phyloP scores from a whole-genome alignment of 2,329 filamentous ascomycete species.

The Aspergillus eucalypticola region DNA sequence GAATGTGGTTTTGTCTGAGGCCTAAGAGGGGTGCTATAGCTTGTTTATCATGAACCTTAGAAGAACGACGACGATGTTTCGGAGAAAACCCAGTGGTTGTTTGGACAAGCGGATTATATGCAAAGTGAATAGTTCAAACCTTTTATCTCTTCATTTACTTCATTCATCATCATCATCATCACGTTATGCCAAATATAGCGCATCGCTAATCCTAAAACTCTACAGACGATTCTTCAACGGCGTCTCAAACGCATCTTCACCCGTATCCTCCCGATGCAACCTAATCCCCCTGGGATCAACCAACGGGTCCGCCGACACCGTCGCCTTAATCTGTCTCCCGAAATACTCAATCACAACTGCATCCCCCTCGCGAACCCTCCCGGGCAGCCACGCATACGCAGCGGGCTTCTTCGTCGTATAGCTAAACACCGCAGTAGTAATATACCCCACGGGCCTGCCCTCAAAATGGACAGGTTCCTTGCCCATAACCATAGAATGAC shows the following conservation, averaged over 20 bases:
- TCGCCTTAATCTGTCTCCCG: slow-evolving; percentile 55
- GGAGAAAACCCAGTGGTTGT: too few relatives aligned
- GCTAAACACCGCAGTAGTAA: slow-evolving; percentile 63
- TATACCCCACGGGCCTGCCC: slow-evolving; percentile 54
- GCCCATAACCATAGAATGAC: slow-evolving; percentile 58
- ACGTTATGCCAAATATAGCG: too few relatives aligned
- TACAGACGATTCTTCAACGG: not conserved
- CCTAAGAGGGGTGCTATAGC: too few relatives aligned
- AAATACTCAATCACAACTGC: slow-evolving; percentile 64
- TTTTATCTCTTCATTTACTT: too few relatives aligned
- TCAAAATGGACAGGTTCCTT: slow-evolving; percentile 62
- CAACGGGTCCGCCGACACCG: slow-evolving; percentile 54
- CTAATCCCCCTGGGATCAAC: slow-evolving; percentile 47
- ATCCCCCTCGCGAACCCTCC: slow-evolving; percentile 48
- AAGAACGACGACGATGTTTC: too few relatives aligned
- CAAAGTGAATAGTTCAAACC: too few relatives aligned
- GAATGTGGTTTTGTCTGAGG: too few relatives aligned
- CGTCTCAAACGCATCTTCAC: not conserved
- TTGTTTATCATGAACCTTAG: too few relatives aligned
- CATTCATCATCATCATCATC: too few relatives aligned
- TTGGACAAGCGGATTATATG: too few relatives aligned
- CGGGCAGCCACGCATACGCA: slow-evolving; percentile 60
- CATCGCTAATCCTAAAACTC: too few relatives aligned
- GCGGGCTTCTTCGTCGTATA: slow-evolving; percentile 61
- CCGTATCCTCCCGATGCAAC: slow-evolving; percentile 24